These are phyloP conservation scores for Zymoseptoria crescenta DNA, from an alignment of 2,329 filamentous ascomycete species.

Conservation along the genomic window DNA sequence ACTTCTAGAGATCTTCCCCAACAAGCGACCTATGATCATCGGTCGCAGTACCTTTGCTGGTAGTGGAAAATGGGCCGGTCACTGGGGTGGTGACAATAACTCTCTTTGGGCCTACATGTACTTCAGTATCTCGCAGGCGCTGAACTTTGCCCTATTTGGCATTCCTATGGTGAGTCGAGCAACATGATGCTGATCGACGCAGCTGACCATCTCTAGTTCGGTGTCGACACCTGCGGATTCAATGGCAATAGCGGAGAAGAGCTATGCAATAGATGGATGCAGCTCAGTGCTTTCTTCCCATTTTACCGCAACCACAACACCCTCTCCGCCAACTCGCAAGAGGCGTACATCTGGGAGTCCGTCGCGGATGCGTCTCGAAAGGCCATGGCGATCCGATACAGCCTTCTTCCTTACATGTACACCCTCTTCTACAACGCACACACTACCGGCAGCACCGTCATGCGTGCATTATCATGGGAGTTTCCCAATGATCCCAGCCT, in stretches of 20 bases:
- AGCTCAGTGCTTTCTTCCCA: conserved; percentile 65
- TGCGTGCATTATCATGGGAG: conserved; percentile 67
- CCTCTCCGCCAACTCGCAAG: conserved; percentile 54
- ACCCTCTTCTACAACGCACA: conserved; percentile 63
- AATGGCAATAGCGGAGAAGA: conserved; percentile 59
- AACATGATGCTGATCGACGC: neutral
- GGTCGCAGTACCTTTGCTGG: conserved; percentile 75
- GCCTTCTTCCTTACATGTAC: conserved; percentile 67
- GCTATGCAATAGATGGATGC: conserved; percentile 68
- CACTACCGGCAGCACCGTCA: conserved; percentile 58
- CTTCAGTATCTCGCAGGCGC: conserved; percentile 68
- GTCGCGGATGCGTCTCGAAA: conserved; percentile 57
- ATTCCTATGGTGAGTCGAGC: conserved; percentile 53
- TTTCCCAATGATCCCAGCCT: conserved; percentile 64
- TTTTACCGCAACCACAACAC: conserved; percentile 73
- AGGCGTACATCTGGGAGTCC: conserved; percentile 62
- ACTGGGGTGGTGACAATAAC: conserved; percentile 71
- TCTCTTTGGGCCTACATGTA: conserved; percentile 67
- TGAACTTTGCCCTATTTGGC: conserved; percentile 66
- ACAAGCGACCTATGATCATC: conserved; percentile 74
- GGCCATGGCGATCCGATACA: conserved; percentile 64
- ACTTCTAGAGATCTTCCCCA: conserved; percentile 55
- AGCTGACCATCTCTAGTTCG: conserved; percentile 44
- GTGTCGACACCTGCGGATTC: conserved; percentile 63
- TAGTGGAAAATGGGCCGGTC: conserved; percentile 65